These are phyloP conservation scores for Dillenia suffruticosa DNA, from an alignment of 164 flowering plant genomes.

Conservation along the genomic window DNA sequence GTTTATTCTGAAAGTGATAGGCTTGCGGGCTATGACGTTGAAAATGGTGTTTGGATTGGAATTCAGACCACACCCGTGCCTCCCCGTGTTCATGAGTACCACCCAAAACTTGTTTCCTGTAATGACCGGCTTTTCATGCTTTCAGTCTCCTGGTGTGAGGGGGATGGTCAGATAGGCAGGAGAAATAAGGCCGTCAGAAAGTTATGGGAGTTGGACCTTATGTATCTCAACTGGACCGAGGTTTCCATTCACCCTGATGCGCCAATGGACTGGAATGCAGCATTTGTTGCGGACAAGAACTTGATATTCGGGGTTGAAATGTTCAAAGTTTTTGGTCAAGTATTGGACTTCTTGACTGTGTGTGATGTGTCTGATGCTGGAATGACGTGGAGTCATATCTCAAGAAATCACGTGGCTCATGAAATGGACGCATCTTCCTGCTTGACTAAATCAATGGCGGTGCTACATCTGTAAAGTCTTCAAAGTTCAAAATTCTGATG, in stretches of 20 bases:
- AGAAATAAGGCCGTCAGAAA: slow-evolving; percentile 89
- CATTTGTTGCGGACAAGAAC: slow-evolving; percentile 67
- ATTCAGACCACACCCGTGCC: slow-evolving; percentile 70
- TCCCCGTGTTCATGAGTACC: slow-evolving; percentile 77
- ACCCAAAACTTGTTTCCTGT: slow-evolving; percentile 74
- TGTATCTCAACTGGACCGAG: slow-evolving; percentile 63
- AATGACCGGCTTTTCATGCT: slow-evolving; percentile 69
- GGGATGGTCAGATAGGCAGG: slow-evolving; percentile 68
- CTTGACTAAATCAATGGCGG: slow-evolving; percentile 74
- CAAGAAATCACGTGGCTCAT: slow-evolving; percentile 71
- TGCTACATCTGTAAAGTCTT: slow-evolving; percentile 49
- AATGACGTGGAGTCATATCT: slow-evolving; percentile 62
- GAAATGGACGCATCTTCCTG: slow-evolving; percentile 86
- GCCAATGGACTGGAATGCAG: slow-evolving; percentile 98
- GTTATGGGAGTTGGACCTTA: slow-evolving; percentile 84
- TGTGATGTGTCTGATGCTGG: slow-evolving; percentile 48
- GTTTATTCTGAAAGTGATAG: slow-evolving; percentile 80
- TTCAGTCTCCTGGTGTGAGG: slow-evolving; percentile 98
- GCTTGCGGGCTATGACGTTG: slow-evolving; percentile 80
- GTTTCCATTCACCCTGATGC: slow-evolving; percentile 93
- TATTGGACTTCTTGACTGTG: slow-evolving; percentile 76
- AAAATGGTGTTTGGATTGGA: slow-evolving; percentile 70
- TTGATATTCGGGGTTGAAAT: slow-evolving; percentile 83
- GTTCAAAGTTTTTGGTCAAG: slow-evolving; percentile 97
- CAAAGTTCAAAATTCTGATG: no score